A percentile compares a stretch with the other conserved stretches of the same genome.
These are phyloP conservation scores for Bolboschoenus planiculmis DNA, from an alignment of 176 grass and related monocot species.

Conservation along the genomic window DNA sequence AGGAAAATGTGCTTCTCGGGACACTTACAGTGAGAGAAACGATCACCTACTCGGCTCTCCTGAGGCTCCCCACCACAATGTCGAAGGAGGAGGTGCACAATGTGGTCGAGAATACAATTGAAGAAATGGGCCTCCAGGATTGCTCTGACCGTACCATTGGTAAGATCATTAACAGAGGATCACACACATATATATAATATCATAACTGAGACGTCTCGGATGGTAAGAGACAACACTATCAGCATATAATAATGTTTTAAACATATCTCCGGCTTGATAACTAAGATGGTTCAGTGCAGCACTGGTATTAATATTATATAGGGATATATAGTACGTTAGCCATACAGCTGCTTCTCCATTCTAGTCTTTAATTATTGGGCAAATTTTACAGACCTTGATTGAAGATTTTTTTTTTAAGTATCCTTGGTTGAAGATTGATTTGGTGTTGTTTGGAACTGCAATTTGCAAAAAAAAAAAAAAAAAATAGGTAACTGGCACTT, in stretches of 20 bases:
- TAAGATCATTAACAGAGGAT: background rate
- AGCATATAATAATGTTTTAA: background rate
- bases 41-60: conserved; percentile 68
- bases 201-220: background rate
- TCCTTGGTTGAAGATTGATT: background rate
- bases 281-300: background rate
- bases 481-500: conserved; percentile 60
- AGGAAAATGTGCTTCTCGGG: conserved; percentile 84
- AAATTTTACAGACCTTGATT: conserved; percentile 1
- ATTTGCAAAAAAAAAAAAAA: background rate
- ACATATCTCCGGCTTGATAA: background rate
- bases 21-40: conserved; percentile 84
- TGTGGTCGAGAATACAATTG: conserved; percentile 48
- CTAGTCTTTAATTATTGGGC: background rate
- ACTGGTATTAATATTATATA: background rate
- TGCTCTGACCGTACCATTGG: conserved; percentile 63
- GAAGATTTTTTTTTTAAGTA: background rate
- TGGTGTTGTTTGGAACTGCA: background rate
- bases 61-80: conserved; percentile 64
- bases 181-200: background rate
- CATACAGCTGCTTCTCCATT: background rate
- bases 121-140: conserved; percentile 89
- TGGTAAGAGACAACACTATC: background rate
- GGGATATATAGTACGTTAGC: background rate
- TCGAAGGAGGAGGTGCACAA: conserved; percentile 46